phyloP scores from a whole-genome alignment of 202 grass and related monocot genomes.

The Musa balbisiana region DNA sequence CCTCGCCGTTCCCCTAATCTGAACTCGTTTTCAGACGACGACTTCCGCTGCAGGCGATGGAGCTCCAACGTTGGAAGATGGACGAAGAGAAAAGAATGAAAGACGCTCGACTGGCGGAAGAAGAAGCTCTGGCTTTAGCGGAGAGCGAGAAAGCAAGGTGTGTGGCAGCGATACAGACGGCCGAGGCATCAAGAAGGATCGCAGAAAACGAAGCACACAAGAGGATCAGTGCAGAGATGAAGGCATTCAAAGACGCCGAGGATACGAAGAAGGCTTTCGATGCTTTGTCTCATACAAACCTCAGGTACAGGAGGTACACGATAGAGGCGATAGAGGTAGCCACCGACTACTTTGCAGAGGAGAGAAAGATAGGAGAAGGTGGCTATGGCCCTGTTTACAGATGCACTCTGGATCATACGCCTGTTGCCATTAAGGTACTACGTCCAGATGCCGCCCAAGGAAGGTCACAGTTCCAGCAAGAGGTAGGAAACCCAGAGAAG shows the following conservation, averaged over 20 bases:
- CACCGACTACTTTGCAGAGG: neutral
- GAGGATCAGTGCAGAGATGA: neutral
- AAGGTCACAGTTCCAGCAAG: slow-evolving; percentile 14
- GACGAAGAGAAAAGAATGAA: neutral
- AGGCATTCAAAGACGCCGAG: neutral
- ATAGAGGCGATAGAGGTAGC: slow-evolving; percentile 9
- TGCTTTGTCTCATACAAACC: neutral
- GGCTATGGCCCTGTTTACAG: slow-evolving; percentile 14
- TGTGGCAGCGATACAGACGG: too few relatives aligned
- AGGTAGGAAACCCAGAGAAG: neutral
- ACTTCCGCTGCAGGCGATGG: neutral
- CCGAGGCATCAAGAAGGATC: neutral
- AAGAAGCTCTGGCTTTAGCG: too few relatives aligned
- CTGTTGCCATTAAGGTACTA: slow-evolving; percentile 6
- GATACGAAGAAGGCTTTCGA: neutral
- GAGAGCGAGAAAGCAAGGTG: too few relatives aligned
- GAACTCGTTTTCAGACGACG: neutral
- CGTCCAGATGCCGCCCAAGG: slow-evolving; percentile 3
- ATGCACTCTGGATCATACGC: slow-evolving; percentile 4
- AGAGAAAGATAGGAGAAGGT: slow-evolving; percentile 6
- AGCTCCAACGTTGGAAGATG: neutral
- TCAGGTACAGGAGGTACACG: slow-evolving; percentile 10
- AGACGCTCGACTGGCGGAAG: neutral
- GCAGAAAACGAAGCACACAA: neutral
- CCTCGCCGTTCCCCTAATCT: neutral